Conservation (phyloP, 2,329 filamentous ascomycete genomes). For the Verticillium nonalfalfae region DNA sequence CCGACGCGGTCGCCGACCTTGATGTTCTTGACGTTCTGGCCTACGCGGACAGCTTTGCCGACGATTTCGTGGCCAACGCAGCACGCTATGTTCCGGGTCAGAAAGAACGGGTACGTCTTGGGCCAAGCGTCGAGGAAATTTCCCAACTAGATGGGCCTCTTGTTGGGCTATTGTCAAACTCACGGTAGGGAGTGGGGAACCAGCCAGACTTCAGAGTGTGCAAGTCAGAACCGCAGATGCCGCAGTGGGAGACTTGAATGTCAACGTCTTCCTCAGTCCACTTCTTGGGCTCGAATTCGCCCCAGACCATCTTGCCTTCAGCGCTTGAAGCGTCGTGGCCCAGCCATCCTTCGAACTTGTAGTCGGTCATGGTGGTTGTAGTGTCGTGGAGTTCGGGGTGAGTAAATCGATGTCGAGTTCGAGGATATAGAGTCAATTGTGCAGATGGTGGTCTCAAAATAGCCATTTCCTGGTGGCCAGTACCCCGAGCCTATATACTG, state of each 20-base stretch:
- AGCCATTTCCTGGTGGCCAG: background rate
- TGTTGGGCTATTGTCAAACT: constrained; percentile 8
- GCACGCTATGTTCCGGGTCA: constrained; percentile 22
- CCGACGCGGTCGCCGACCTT: constrained; percentile 58
- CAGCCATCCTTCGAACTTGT: constrained; percentile 48
- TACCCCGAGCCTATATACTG: background rate
- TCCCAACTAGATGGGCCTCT: background rate
- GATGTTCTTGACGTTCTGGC: constrained; percentile 38
- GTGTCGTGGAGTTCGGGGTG: constrained; percentile 8
- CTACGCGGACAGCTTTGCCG: constrained; percentile 49
- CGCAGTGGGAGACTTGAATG: constrained; percentile 59
- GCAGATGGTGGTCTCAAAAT: background rate
- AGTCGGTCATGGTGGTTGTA: constrained; percentile 22
- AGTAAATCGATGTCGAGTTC: background rate
- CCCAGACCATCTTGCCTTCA: constrained; percentile 49
- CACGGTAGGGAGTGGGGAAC: constrained; percentile 27
- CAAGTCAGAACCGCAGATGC: constrained; percentile 58
- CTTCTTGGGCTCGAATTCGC: constrained; percentile 54
- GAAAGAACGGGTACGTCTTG: constrained; percentile 1
- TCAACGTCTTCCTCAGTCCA: constrained; percentile 62
- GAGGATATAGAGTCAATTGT: background rate
- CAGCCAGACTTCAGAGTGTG: constrained; percentile 52
- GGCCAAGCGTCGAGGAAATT: background rate
- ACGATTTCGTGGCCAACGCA: constrained; percentile 62
- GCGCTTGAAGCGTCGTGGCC: constrained; percentile 30